phyloP scores from a whole-genome alignment of 352 stramenopile genomes.

The Phytophthora hibernalis region DNA sequence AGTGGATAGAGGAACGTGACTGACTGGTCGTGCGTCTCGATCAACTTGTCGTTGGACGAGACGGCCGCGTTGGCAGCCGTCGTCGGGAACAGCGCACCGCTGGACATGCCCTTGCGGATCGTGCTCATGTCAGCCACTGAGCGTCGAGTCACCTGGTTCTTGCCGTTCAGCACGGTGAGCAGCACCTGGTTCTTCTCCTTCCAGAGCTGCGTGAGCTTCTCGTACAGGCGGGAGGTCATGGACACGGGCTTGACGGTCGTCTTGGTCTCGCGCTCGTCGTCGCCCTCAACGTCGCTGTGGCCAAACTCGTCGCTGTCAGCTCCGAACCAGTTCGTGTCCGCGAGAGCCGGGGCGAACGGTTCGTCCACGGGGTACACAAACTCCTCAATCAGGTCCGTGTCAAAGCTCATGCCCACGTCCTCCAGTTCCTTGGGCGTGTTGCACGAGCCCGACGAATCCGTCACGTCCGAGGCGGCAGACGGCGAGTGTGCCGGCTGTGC shows the following conservation, averaged over 20 bases:
- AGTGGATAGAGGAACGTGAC: slow-evolving; percentile 89
- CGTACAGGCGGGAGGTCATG: slow-evolving; percentile 74
- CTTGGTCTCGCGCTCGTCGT: slow-evolving; percentile 47
- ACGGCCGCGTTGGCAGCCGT: slow-evolving; percentile 35
- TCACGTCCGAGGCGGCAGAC: slow-evolving; percentile 77
- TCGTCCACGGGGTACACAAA: slow-evolving; percentile 88
- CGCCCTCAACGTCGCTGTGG: slow-evolving; percentile 58
- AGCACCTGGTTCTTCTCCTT: slow-evolving; percentile 89
- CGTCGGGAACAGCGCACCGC: slow-evolving; percentile 71
- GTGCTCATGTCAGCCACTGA: slow-evolving; percentile 85
- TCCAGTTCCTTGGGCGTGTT: slow-evolving; percentile 57
- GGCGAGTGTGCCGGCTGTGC: slow-evolving; percentile 50
- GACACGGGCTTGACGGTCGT: slow-evolving; percentile 52
- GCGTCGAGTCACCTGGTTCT: slow-evolving; percentile 74
- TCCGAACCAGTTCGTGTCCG: slow-evolving; percentile 74
- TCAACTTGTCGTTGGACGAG: slow-evolving; percentile 41
- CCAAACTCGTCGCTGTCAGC: slow-evolving; percentile 62
- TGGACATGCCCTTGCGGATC: slow-evolving; percentile 74
- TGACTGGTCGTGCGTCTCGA: slow-evolving; percentile 61
- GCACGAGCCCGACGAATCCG: slow-evolving; percentile 65
- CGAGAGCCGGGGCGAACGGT: slow-evolving; percentile 62
- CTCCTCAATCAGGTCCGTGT: slow-evolving; percentile 79
- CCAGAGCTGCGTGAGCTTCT: slow-evolving; percentile 83
- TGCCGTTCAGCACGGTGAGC: slow-evolving; percentile 72
- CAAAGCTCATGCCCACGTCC: slow-evolving; percentile 57